Evolutionary conservation across 2,329 filamentous ascomycete species (phyloP).

Genomic region (Aureobasidium sp.): DNA sequence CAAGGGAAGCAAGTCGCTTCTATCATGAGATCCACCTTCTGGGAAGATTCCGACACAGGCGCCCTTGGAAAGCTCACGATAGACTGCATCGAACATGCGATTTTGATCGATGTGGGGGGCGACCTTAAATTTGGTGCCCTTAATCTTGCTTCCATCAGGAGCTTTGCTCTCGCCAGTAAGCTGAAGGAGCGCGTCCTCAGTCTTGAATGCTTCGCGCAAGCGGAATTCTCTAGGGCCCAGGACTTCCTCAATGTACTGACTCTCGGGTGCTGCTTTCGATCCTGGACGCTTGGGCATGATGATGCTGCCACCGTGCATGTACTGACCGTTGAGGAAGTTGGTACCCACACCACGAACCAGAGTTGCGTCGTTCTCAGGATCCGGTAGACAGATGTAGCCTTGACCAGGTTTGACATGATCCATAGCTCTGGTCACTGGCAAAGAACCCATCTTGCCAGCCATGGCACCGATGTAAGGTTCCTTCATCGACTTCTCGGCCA

Average conservation of each 20-base stretch:
- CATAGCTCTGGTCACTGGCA: conserved; percentile 88
- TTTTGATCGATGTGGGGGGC: conserved; percentile 93
- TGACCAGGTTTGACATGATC: conserved; percentile 74
- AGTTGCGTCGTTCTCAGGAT: conserved; percentile 76
- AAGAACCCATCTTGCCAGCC: conserved; percentile 75
- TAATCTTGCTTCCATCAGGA: conserved; percentile 61
- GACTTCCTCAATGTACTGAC: conserved; percentile 79
- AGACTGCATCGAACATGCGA: conserved; percentile 91
- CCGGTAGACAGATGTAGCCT: conserved; percentile 81
- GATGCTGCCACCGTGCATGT: conserved; percentile 72
- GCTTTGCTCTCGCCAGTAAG: conserved; percentile 61
- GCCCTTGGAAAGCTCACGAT: conserved; percentile 69
- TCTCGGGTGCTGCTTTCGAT: conserved; percentile 66
- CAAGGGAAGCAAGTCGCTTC: conserved; percentile 83
- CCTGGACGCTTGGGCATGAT: conserved; percentile 66
- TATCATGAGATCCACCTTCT: conserved; percentile 91
- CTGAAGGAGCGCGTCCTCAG: conserved; percentile 66
- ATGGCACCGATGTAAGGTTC: conserved; percentile 82
- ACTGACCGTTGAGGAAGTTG: conserved; percentile 64
- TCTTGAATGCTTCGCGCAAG: conserved; percentile 81
- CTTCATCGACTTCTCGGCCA: conserved; percentile 94
- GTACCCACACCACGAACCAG: conserved; percentile 74
- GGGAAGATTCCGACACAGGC: conserved; percentile 96
- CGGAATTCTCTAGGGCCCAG: conserved; percentile 71
- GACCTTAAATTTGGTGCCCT: conserved; percentile 76